Conservation (phyloP, 805 yeast genomes). For the Jamesozyma rosinii region DNA sequence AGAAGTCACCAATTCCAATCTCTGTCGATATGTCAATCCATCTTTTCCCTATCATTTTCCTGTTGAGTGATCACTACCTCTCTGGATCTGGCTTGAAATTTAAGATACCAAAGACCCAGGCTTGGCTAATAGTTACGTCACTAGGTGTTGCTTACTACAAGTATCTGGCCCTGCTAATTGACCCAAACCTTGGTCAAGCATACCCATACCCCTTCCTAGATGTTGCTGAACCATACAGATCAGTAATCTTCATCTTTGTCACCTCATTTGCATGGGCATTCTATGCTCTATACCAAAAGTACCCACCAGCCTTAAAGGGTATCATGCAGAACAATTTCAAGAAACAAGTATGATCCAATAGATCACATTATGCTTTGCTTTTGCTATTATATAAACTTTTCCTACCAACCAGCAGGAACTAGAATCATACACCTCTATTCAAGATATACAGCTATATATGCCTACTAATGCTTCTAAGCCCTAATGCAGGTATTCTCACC, state of each 20-base stretch:
- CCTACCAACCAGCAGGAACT: too few species aligned
- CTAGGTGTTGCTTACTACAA: slow-evolving; percentile 46
- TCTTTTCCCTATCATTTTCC: slow-evolving; percentile 46
- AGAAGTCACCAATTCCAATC: slow-evolving; percentile 35
- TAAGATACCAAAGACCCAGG: slow-evolving; percentile 28
- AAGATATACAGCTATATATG: too few species aligned
- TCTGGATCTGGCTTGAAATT: slow-evolving; percentile 41
- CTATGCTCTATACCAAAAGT: slow-evolving; percentile 24
- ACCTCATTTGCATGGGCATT: slow-evolving; percentile 31
- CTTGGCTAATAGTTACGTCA: slow-evolving; percentile 32
- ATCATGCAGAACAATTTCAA: too few species aligned
- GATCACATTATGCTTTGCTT: too few species aligned
- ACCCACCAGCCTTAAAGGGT: slow-evolving; percentile 24
- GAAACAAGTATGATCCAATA: not conserved
- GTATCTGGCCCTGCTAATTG: slow-evolving; percentile 41
- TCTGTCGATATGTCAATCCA: slow-evolving; percentile 50
- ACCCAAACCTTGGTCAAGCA: slow-evolving; percentile 37
- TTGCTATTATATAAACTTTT: too few species aligned
- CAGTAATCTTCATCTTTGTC: slow-evolving; percentile 41
- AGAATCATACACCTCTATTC: too few species aligned
- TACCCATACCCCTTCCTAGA: slow-evolving; percentile 66
- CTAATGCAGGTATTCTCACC: too few species aligned
- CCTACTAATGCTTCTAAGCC: too few species aligned
- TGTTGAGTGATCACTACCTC: slow-evolving; percentile 42
- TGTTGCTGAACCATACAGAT: slow-evolving; percentile 38